Percentiles rank a stretch among this genome's conserved stretches.
Evolutionary conservation across 768 basidiomycete genomes (phyloP).

Genomic region (Rhizopogon salebrosus): DNA sequence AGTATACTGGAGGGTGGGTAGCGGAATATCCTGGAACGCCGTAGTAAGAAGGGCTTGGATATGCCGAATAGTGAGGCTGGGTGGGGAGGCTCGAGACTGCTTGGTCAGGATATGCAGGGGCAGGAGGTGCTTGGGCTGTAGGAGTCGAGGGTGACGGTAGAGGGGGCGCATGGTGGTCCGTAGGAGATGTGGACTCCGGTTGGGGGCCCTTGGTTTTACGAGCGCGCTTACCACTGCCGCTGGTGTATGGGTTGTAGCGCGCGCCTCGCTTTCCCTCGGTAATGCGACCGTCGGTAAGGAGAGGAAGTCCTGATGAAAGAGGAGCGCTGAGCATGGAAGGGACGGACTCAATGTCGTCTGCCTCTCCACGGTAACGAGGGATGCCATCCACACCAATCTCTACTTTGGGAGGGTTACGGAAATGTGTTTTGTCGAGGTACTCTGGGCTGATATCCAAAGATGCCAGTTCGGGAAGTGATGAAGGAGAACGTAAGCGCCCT

Average conservation of each 20-base stretch:
- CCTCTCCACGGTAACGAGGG: conserved; percentile 78
- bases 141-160: conserved; percentile 26
- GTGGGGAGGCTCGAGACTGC: conserved; percentile 19
- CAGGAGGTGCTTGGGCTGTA: conserved; percentile 20
- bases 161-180: conserved; percentile 20
- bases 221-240: conserved; percentile 28
- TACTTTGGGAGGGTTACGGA: conserved; percentile 85
- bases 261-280: conserved; percentile 38
- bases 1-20: neutral
- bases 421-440: conserved; percentile 87
- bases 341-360: conserved; percentile 59
- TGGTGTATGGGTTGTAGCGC: conserved; percentile 40
- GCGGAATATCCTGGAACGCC: conserved; percentile 19
- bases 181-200: conserved; percentile 25
- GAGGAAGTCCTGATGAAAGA: conserved; percentile 41
- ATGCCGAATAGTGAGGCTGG: conserved; percentile 27
- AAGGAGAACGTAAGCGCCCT: conserved; percentile 84
- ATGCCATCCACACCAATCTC: conserved; percentile 82
- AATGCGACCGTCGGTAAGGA: conserved; percentile 42
- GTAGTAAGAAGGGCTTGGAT: conserved; percentile 29
- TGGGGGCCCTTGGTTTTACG: conserved; percentile 30
- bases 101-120: conserved; percentile 25
- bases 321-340: conserved; percentile 36
- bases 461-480: conserved; percentile 81
- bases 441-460: conserved; percentile 82